Evolutionary conservation across 176 grass and related monocot species (phyloP).

Genomic region (Phyllostachys edulis): DNA sequence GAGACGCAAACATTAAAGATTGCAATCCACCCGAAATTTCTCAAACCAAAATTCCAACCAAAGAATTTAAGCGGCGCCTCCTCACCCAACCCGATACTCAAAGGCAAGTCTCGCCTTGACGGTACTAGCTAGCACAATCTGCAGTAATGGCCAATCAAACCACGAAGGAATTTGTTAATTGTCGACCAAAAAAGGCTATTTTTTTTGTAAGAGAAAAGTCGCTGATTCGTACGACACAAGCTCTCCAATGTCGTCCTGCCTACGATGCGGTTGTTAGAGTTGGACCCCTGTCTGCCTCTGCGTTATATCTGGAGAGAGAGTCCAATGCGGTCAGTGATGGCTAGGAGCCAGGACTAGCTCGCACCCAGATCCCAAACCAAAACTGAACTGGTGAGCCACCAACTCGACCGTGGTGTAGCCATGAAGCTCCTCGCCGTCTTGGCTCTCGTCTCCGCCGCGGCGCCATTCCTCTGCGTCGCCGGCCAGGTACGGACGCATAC

Average conservation of each 20-base stretch:
- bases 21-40: background rate
- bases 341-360: background rate
- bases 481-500: slow-evolving; percentile 30
- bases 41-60: background rate
- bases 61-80: background rate
- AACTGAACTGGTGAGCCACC: background rate
- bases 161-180: background rate
- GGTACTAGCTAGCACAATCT: no score
- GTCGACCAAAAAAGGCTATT: background rate
- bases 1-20: no score
- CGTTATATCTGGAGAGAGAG: slow-evolving; percentile 20
- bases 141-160: background rate
- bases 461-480: slow-evolving; percentile 12
- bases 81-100: background rate
- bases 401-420: background rate
- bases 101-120: background rate
- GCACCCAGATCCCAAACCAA: slow-evolving; percentile 32
- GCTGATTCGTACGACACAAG: slow-evolving; percentile 22
- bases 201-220: background rate
- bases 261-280: slow-evolving; percentile 31
- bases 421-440: slow-evolving; percentile 37
- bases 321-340: background rate
- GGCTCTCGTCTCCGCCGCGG: slow-evolving; percentile 30
- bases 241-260: slow-evolving; percentile 24
- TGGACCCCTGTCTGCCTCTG: background rate